A percentile compares a stretch with the other conserved stretches of the same genome.
Conservation (phyloP, 2,329 filamentous ascomycete genomes). For the Saccharata proteae region DNA sequence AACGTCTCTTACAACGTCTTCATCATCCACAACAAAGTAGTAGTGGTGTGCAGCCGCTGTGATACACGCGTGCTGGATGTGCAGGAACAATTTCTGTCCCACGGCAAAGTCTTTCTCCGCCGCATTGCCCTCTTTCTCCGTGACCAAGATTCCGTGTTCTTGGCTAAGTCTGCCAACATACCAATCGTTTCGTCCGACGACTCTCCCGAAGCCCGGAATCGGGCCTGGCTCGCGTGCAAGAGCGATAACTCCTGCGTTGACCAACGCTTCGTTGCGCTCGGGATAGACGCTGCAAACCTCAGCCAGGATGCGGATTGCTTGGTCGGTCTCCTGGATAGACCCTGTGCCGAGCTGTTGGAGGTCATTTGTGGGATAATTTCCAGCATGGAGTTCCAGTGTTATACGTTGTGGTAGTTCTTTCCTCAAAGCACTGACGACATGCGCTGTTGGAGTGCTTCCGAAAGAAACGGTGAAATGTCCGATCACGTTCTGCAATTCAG, state of each 20-base stretch:
- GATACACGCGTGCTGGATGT: constrained; percentile 8
- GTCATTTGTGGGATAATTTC: constrained; percentile 8
- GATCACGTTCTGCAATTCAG: too few relatives aligned
- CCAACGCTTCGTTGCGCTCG: constrained; percentile 6
- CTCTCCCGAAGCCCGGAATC: constrained; percentile 4
- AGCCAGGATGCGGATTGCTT: constrained; percentile 5
- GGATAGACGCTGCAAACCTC: constrained; percentile 8
- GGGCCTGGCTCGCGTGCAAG: constrained; percentile 5
- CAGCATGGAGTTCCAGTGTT: constrained; percentile 6
- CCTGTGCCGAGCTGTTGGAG: constrained; percentile 8
- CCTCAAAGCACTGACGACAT: constrained; percentile 7
- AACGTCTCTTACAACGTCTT: constrained; percentile 7
- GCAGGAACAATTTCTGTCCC: constrained; percentile 6
- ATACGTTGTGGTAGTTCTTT: too few relatives aligned
- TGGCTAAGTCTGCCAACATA: constrained; percentile 6
- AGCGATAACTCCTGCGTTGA: constrained; percentile 5
- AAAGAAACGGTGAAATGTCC: constrained; percentile 3
- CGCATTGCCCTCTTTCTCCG: not conserved
- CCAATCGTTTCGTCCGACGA: constrained; percentile 1
- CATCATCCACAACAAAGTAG: constrained; percentile 8
- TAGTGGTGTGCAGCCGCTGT: constrained; percentile 7
- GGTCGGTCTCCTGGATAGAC: constrained; percentile 1
- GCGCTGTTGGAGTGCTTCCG: constrained; percentile 7
- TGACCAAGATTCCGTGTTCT: constrained; percentile 7
- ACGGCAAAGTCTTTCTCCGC: constrained; percentile 19